Evolutionary conservation across 2,329 filamentous ascomycete genomes (phyloP), one percentile per base, ranked within the genome.

Genomic region (Ambrosiella cleistominuta): DNA sequence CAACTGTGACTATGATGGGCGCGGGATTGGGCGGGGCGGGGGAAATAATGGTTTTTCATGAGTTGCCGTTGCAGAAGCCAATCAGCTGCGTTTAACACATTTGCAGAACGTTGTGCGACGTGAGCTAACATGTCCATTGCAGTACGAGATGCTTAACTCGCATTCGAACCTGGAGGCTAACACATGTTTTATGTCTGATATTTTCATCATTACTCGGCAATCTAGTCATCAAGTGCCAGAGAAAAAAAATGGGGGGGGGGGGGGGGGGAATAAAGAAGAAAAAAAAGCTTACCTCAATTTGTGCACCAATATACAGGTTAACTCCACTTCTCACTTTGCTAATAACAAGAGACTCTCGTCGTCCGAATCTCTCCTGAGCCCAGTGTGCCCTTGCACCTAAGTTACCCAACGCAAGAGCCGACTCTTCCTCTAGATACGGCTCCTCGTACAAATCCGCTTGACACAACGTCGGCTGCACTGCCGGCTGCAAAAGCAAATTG

Each of bases 351-450:
- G 40, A 42, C 17, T 50, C 19, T 50, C 45, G 12, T 19, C 45
- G 12, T 50, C 45, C 35, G 17, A 19, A 27, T 36, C 27, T 15
- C 13, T 52, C 49, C 15, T 36, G 15, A 9, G 7, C 35, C 49
- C 49, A 9, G 15, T 19, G 7, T 52, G 13, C 49, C 49, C 37
- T 52, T 13, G 49, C 49, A 7, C 17, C 17, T n/a, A 52, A 36
- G 27, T 52, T 19, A 49, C 49, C 49, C 40, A n/a, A 42, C 11
- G 40, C 40, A 42, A 42, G 40, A 11, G 58, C 50, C 15, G 53
- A 51, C 45, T 59, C 57, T 19, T 59, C 57, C 36, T 59, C 57
- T 9, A 60, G 50, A 50, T 57, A 60, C 9, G 50, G 58, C 8
- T 57, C 27, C 36, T 56, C 57, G 36, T 39, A 9, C 35, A 19